phyloP scores from a whole-genome alignment of 2,329 filamentous ascomycete genomes.

The Pseudocercospora macadamiae region DNA sequence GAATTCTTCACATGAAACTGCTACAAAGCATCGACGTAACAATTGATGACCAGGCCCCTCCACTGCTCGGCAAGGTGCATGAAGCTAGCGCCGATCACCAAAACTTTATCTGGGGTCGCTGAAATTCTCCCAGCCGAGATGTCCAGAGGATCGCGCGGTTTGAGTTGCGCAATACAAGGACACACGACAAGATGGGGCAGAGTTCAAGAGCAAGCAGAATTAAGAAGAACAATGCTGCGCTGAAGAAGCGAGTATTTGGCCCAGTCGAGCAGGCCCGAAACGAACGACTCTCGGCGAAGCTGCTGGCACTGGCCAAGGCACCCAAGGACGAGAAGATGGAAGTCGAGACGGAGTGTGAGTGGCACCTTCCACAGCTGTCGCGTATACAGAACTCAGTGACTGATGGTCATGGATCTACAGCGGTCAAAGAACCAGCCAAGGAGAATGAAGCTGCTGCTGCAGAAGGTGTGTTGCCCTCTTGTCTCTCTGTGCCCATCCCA shows the following conservation, averaged over 20 bases:
- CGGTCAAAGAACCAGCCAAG: neutral
- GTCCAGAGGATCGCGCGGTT: too few species aligned
- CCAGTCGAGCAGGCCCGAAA: constrained; percentile 78
- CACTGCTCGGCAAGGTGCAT: too few species aligned
- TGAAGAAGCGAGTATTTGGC: constrained; percentile 81
- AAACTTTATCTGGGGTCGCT: too few species aligned
- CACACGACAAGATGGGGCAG: constrained; percentile 72
- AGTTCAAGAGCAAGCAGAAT: constrained; percentile 75
- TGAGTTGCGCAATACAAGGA: too few species aligned
- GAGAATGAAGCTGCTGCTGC: neutral
- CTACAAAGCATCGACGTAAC: too few species aligned
- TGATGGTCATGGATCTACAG: neutral
- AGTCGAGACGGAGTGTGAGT: constrained; percentile 44
- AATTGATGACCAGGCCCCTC: neutral
- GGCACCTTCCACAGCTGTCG: neutral
- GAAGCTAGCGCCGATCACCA: too few species aligned
- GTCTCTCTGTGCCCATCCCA: neutral
- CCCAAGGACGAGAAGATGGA: constrained; percentile 70
- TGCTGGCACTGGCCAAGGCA: constrained; percentile 77
- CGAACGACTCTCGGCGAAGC: constrained; percentile 81
- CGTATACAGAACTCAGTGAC: neutral
- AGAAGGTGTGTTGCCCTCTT: neutral
- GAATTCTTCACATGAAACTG: neutral
- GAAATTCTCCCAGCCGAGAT: too few species aligned
- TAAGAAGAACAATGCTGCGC: constrained; percentile 80